Percentiles rank a stretch among this genome's conserved stretches.
Conservation (phyloP, 225 moss, liverwort and hornwort genomes). For the Sphagnum tenellum region DNA sequence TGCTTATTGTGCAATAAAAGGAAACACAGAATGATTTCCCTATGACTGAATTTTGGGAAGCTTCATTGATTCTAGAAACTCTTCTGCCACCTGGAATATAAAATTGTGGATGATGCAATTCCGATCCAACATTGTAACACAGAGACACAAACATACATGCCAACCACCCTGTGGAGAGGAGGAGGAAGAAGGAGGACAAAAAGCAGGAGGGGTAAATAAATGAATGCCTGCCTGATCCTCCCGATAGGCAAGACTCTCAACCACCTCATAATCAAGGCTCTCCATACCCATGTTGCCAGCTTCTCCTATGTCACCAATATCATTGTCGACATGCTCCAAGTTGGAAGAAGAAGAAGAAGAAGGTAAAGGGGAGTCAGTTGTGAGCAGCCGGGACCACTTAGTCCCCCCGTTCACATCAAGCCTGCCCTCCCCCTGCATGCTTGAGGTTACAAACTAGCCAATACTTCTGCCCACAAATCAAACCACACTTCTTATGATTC, state of each 20-base stretch:
- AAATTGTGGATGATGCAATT: no score
- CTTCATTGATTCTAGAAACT: no score
- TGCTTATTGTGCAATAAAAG: no score
- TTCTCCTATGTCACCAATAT: slow-evolving; percentile 18
- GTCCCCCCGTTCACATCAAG: slow-evolving; percentile 64
- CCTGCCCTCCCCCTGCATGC: slow-evolving; percentile 64
- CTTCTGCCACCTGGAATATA: no score
- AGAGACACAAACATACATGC: no score
- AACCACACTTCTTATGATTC: no score
- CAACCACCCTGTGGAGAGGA: no score
- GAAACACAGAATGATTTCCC: no score
- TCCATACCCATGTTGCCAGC: slow-evolving; percentile 57
- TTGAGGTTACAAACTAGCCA: slow-evolving; percentile 5
- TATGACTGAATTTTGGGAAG: no score
- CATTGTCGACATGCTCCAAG: slow-evolving; percentile 16
- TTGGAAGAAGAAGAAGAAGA: slow-evolving; percentile 17
- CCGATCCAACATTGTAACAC: no score
- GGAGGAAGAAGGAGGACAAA: not conserved
- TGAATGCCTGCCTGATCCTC: slow-evolving; percentile 71
- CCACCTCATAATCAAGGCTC: slow-evolving; percentile 93
- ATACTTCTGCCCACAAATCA: no score
- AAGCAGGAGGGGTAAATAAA: not conserved
- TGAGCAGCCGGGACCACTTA: slow-evolving; percentile 87
- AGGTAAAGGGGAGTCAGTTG: slow-evolving; percentile 49
- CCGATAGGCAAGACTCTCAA: slow-evolving; percentile 83